These are phyloP conservation scores for Inga oerstediana DNA, from an alignment of 306 rosid genomes.

Conservation along the genomic window DNA sequence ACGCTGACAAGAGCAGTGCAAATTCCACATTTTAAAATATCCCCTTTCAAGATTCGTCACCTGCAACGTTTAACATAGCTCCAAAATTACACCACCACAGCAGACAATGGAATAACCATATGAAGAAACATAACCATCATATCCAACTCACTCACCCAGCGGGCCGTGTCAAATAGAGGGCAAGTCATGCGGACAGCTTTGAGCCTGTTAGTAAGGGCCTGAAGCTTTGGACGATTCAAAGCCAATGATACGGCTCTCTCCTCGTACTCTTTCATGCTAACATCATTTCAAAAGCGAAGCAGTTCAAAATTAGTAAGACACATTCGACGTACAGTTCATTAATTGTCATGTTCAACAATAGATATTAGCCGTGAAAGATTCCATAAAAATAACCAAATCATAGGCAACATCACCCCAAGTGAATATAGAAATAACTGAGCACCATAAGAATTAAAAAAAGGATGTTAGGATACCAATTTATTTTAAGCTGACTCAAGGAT, in stretches of 20 bases:
- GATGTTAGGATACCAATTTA: not conserved
- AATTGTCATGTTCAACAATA: not conserved
- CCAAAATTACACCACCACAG: slow-evolving; percentile 8
- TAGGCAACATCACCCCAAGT: not conserved
- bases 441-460: not conserved
- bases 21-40: slow-evolving; percentile 61
- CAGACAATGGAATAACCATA: not conserved
- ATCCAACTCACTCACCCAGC: slow-evolving; percentile 71
- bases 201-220: slow-evolving; percentile 72
- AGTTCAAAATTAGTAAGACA: not conserved
- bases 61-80: slow-evolving; percentile 33
- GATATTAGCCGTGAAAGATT: not conserved
- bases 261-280: slow-evolving; percentile 89
- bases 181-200: slow-evolving; percentile 83
- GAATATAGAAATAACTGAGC: not conserved
- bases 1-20: slow-evolving; percentile 59
- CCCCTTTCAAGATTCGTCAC: slow-evolving; percentile 61
- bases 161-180: slow-evolving; percentile 89
- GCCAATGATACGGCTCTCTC: slow-evolving; percentile 92
- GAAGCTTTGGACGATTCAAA: slow-evolving; percentile 75
- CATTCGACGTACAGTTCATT: not conserved
- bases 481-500: not conserved
- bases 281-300: slow-evolving; percentile 10
- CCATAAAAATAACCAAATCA: not conserved
- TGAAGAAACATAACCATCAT: slow-evolving; percentile 1